Evolutionary conservation across 495 filamentous ascomycete genomes (phyloP).

Genomic region (Apiosordaria backusii): DNA sequence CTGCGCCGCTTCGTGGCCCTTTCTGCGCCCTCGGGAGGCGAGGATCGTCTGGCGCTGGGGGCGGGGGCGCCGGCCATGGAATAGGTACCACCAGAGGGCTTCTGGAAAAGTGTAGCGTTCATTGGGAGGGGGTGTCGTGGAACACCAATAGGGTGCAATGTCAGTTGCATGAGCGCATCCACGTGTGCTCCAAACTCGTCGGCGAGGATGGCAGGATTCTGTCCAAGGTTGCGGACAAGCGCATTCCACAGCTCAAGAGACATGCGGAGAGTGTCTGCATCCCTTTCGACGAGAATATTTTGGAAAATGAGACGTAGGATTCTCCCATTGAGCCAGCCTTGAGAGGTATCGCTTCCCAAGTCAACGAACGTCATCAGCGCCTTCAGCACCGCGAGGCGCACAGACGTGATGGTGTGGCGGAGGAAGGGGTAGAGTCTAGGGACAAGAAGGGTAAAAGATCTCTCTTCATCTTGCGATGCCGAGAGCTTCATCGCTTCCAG

Average conservation of each 20-base stretch:
- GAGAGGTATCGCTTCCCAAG: constrained; percentile 75
- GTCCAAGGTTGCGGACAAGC: constrained; percentile 63
- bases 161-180: constrained; percentile 70
- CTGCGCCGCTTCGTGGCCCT: constrained; percentile 66
- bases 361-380: constrained; percentile 89
- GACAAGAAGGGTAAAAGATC: constrained; percentile 87
- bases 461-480: constrained; percentile 73
- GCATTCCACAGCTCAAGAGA: constrained; percentile 87
- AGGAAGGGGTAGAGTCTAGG: constrained; percentile 94
- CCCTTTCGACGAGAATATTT: constrained; percentile 89
- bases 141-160: constrained; percentile 86
- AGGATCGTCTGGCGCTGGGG: constrained; percentile 52
- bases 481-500: constrained; percentile 91
- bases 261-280: constrained; percentile 66
- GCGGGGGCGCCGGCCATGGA: constrained; percentile 48
- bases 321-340: constrained; percentile 88
- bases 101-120: constrained; percentile 82
- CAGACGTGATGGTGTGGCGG: constrained; percentile 92
- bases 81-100: constrained; percentile 86
- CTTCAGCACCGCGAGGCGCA: constrained; percentile 86
- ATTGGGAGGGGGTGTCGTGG: constrained; percentile 85
- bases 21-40: constrained; percentile 51
- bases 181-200: constrained; percentile 67
- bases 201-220: constrained; percentile 54
- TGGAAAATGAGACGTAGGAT: constrained; percentile 87